phyloP scores from a whole-genome alignment of 2,329 filamentous ascomycete species.

The Trichoderma sp. region DNA sequence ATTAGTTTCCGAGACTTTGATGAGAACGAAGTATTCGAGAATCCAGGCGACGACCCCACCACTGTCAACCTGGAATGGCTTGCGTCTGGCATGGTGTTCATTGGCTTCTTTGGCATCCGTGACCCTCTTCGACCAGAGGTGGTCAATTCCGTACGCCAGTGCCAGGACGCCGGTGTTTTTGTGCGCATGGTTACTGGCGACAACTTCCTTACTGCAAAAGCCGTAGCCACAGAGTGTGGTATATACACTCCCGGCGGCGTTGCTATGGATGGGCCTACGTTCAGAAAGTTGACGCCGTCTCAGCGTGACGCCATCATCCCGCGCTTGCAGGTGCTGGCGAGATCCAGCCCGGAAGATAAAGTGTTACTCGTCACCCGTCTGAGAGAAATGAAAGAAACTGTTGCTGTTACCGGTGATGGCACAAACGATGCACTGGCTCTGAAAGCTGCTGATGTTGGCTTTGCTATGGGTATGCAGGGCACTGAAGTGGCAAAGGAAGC shows the following conservation, averaged over 20 bases:
- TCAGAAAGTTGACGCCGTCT: conserved; percentile 59
- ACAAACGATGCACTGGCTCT: conserved; percentile 69
- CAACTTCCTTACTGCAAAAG: conserved; percentile 50
- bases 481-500: conserved; percentile 70
- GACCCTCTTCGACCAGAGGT: conserved; percentile 69
- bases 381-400: conserved; percentile 67
- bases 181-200: conserved; percentile 66
- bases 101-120: conserved; percentile 64
- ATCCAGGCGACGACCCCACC: conserved; percentile 43
- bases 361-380: conserved; percentile 65
- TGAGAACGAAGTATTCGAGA: conserved; percentile 66
- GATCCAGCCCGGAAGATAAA: conserved; percentile 73
- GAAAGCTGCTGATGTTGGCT: conserved; percentile 68
- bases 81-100: conserved; percentile 53
- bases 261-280: conserved; percentile 60
- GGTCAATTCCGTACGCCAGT: conserved; percentile 63
- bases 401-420: conserved; percentile 69
- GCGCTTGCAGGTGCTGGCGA: conserved; percentile 68
- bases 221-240: conserved; percentile 49
- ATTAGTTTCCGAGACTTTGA: conserved; percentile 75
- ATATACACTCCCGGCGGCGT: conserved; percentile 64
- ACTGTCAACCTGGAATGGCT: conserved; percentile 45
- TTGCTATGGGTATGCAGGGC: conserved; percentile 69
- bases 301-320: conserved; percentile 57
- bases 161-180: conserved; percentile 66